These are phyloP conservation scores for Paramecium biaurelia DNA, from an alignment of 73 alveolate genomes.

Conservation along the genomic window DNA sequence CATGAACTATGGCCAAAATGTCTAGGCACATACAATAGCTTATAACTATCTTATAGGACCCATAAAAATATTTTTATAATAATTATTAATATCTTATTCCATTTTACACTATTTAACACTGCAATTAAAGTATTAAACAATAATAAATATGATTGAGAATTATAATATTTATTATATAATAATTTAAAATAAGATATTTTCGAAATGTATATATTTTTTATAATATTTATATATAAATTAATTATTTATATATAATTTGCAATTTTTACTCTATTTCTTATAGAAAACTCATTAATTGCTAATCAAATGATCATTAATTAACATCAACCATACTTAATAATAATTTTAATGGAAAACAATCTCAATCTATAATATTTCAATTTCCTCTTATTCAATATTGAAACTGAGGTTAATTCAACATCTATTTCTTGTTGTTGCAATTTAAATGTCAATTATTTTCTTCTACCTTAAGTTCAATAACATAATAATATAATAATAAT, in stretches of 20 bases:
- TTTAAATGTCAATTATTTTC: not conserved
- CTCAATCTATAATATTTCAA: not conserved
- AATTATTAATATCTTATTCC: not conserved
- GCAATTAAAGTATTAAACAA: not conserved
- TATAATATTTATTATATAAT: not conserved
- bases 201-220: not conserved
- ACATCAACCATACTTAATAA: too few species aligned
- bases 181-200: not conserved
- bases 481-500: too few species aligned
- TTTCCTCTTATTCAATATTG: not conserved
- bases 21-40: not conserved
- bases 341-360: not conserved
- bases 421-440: not conserved
- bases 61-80: not conserved
- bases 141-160: not conserved
- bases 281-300: not conserved
- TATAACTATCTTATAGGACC: not conserved
- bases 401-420: not conserved
- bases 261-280: not conserved
- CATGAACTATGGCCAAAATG: constrained; percentile 41
- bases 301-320: not conserved
- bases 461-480: not conserved
- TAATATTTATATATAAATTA: not conserved
- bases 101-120: not conserved
- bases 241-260: not conserved